Evolutionary conservation across 306 rosid species (phyloP).

Genomic region (Canavalia ensiformis): DNA sequence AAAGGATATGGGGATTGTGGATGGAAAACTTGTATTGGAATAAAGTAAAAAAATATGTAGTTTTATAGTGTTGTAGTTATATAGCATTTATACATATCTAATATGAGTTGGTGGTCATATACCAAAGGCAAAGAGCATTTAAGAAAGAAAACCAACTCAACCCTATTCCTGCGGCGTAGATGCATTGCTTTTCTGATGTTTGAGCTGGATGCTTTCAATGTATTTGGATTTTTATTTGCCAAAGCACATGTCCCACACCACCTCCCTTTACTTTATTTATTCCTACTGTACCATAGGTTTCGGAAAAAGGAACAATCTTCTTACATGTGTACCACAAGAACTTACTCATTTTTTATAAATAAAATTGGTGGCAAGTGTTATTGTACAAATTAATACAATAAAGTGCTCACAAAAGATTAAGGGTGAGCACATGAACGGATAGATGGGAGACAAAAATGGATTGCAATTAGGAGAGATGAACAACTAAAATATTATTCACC

Average conservation of each 20-base stretch:
- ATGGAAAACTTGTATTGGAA: not conserved
- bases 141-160: constrained; percentile 19
- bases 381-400: not conserved
- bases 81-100: not conserved
- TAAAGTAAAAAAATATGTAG: not conserved
- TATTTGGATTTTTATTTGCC: constrained; percentile 16
- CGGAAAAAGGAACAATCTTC: not conserved
- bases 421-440: no score
- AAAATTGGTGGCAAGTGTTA: not conserved
- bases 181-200: not conserved
- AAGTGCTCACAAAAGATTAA: not conserved
- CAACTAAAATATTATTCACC: no score
- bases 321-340: not conserved
- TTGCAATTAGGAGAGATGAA: no score
- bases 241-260: constrained; percentile 16
- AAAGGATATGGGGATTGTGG: not conserved
- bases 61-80: not conserved
- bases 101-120: not conserved
- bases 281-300: not conserved
- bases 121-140: not conserved
- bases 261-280: constrained; percentile 5
- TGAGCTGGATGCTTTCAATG: not conserved
- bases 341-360: not conserved
- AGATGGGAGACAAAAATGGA: no score
- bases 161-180: not conserved